These are phyloP conservation scores for Trypanosomatidae sp. DNA, from an alignment of 208 protist species.

Conservation along the genomic window DNA sequence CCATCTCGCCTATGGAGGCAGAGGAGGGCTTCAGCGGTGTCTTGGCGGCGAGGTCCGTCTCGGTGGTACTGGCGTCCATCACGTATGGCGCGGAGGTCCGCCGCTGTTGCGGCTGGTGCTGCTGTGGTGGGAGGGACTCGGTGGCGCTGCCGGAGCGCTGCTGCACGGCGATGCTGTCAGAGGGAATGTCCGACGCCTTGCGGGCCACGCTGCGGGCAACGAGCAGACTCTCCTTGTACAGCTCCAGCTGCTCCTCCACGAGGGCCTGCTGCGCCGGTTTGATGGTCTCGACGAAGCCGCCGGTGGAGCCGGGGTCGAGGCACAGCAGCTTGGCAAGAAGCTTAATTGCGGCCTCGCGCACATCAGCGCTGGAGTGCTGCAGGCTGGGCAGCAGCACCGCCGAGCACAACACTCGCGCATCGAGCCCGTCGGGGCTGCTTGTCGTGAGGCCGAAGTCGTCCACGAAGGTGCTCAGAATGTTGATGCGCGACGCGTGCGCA, in stretches of 20 bases:
- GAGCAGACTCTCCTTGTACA: conserved; percentile 20
- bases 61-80: conserved; percentile 3
- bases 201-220: not conserved
- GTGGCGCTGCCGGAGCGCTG: not conserved
- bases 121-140: not conserved
- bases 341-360: conserved; percentile 66
- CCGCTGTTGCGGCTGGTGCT: not conserved
- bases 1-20: conserved; percentile 20
- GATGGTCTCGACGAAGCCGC: conserved; percentile 44
- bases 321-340: conserved; percentile 74
- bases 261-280: conserved; percentile 76
- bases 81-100: too few relatives aligned
- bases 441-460: conserved; percentile 60
- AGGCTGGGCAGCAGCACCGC: conserved; percentile 66
- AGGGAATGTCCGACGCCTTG: conserved; percentile 12
- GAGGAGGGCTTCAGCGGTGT: conserved; percentile 4
- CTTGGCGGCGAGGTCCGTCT: not conserved
- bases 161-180: conserved; percentile 16
- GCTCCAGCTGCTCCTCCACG: conserved; percentile 69
- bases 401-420: conserved; percentile 47
- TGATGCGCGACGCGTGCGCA: conserved; percentile 63
- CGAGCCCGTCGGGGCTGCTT: conserved; percentile 38
- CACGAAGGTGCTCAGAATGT: conserved; percentile 69
- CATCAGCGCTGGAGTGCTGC: conserved; percentile 74
- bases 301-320: conserved; percentile 28